Percentiles rank a stretch among this genome's conserved stretches.
phyloP scores from a whole-genome alignment of 345 rosid species.

The Capsella bursapastoris region DNA sequence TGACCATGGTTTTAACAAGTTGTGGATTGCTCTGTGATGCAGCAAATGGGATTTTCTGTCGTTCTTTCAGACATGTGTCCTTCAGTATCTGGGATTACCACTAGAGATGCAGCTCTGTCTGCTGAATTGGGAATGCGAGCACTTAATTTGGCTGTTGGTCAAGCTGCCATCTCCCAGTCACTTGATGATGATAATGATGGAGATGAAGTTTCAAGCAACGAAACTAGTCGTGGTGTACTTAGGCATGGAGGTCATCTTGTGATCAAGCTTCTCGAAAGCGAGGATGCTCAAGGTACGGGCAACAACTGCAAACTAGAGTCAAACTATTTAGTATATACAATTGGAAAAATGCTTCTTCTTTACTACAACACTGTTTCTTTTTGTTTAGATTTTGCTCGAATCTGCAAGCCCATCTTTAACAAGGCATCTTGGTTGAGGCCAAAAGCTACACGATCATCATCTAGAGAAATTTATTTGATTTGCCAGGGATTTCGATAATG shows the following conservation, averaged over 20 bases:
- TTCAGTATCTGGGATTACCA: constrained; percentile 79
- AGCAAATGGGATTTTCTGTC: constrained; percentile 80
- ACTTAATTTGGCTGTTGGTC: constrained; percentile 80
- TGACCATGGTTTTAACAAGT: neutral
- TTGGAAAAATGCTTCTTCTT: neutral
- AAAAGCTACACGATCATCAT: constrained; percentile 91
- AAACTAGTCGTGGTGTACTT: constrained; percentile 55
- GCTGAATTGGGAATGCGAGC: constrained; percentile 89
- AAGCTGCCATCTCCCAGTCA: constrained; percentile 46
- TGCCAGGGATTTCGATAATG: constrained; percentile 65
- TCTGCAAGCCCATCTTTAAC: constrained; percentile 79
- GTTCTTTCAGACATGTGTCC: constrained; percentile 95
- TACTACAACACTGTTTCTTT: constrained; percentile 3
- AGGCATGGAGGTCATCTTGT: constrained; percentile 78
- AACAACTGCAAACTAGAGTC: neutral
- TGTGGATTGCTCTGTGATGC: constrained; percentile 41
- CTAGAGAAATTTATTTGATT: constrained; percentile 90
- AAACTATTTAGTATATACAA: neutral
- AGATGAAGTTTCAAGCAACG: constrained; percentile 27
- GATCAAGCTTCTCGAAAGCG: constrained; percentile 90
- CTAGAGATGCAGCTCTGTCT: constrained; percentile 82
- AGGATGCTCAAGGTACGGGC: constrained; percentile 71
- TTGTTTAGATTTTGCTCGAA: constrained; percentile 63
- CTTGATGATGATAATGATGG: constrained; percentile 37
- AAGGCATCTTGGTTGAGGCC: constrained; percentile 95